A percentile compares a stretch with the other conserved stretches of the same genome.
These are phyloP conservation scores for Aspergillus sergii DNA, from an alignment of 2,329 filamentous ascomycete genomes.

Conservation along the genomic window DNA sequence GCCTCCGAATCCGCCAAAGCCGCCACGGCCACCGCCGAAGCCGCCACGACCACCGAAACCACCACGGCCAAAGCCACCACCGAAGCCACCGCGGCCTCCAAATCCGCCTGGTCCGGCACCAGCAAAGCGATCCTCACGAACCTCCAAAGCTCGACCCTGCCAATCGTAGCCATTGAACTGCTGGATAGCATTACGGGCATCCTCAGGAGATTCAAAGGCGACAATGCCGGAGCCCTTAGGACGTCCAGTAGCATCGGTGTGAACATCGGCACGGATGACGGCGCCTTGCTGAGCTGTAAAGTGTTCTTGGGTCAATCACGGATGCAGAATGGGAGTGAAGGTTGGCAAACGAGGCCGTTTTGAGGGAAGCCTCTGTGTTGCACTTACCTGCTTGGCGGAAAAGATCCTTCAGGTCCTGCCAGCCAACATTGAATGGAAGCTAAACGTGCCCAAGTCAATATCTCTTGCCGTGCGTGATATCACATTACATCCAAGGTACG, in stretches of 20 bases:
- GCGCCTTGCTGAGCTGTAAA: constrained; percentile 61
- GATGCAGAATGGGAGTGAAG: constrained; percentile 11
- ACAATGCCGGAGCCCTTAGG: constrained; percentile 98
- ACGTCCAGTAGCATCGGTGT: constrained; percentile 85
- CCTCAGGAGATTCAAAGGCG: constrained; percentile 90
- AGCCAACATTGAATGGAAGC: constrained; percentile 96
- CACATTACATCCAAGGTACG: constrained; percentile 14
- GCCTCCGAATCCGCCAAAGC: constrained; percentile 54
- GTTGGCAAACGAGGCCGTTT: constrained; percentile 8
- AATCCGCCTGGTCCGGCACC: constrained; percentile 53
- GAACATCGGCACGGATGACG: constrained; percentile 93
- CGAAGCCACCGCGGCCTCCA: constrained; percentile 48
- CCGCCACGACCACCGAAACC: constrained; percentile 58
- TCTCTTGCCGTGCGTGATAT: constrained; percentile 19
- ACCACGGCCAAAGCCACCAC: constrained; percentile 52
- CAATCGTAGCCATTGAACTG: constrained; percentile 99
- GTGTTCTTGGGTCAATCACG: constrained; percentile 32
- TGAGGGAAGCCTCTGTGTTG: constrained; percentile 8
- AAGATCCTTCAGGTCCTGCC: constrained; percentile 98
- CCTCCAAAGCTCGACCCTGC: constrained; percentile 91
- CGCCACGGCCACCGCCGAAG: constrained; percentile 55
- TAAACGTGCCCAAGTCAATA: constrained; percentile 52
- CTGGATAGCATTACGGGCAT: constrained; percentile 92
- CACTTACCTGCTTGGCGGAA: constrained; percentile 95
- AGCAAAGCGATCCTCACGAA: constrained; percentile 94